Evolutionary conservation across 1,284 basidiomycete genomes (phyloP).

Genomic region (Peniophora sp.): DNA sequence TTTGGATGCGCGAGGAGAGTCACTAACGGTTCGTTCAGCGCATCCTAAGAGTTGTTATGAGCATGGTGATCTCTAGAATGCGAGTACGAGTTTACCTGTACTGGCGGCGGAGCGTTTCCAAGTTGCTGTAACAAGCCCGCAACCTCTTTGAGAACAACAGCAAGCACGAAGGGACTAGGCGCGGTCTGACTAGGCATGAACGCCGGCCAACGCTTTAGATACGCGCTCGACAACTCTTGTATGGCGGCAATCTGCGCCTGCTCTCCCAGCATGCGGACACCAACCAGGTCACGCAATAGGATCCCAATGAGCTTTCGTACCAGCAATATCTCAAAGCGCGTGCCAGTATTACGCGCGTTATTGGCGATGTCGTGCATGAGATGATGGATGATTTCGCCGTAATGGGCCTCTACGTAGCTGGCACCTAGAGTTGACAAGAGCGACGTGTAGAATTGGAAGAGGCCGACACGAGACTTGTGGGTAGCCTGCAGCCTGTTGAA

Average conservation of each 20-base stretch:
- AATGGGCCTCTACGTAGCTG: conserved; percentile 79
- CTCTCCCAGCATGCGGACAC: conserved; percentile 83
- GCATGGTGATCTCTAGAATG: not conserved
- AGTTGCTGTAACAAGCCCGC: conserved; percentile 83
- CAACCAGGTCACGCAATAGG: conserved; percentile 81
- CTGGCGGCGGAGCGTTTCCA: conserved; percentile 84
- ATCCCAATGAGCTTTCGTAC: conserved; percentile 71
- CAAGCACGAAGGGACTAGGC: conserved; percentile 65
- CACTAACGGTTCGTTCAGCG: conserved; percentile 79
- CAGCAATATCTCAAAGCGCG: conserved; percentile 70
- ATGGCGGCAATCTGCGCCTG: conserved; percentile 91
- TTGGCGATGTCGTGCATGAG: conserved; percentile 73
- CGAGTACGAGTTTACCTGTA: conserved; percentile 49
- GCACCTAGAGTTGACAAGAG: conserved; percentile 73
- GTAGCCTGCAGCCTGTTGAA: conserved; percentile 72
- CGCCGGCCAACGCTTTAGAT: conserved; percentile 88
- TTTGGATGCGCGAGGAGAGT: conserved; percentile 84
- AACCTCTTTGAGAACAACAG: conserved; percentile 77
- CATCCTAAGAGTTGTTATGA: conserved; percentile 47
- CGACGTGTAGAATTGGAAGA: conserved; percentile 86
- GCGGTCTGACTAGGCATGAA: conserved; percentile 81
- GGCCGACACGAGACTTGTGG: conserved; percentile 71
- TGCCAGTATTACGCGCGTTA: conserved; percentile 40
- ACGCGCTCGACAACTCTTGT: conserved; percentile 74
- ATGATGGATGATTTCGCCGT: conserved; percentile 73